Base-by-base conservation (phyloP, 139 green algal species). In the Volvox africanus region DNA sequence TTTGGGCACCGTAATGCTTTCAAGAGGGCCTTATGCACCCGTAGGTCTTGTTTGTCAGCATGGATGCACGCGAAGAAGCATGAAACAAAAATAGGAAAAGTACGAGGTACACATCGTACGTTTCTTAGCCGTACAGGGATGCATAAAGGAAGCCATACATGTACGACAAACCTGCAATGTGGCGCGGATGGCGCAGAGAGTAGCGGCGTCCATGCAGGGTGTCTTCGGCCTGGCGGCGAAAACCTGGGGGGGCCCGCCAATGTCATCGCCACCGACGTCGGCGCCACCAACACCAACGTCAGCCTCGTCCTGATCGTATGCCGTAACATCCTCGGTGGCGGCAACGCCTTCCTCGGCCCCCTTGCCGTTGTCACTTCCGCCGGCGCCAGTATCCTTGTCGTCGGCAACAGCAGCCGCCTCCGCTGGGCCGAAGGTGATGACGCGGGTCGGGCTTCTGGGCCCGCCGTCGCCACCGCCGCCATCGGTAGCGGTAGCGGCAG, bases 121-220 rank as follows among this genome's bases (percentile, higher is more conserved):
- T n/a, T 69, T 26, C 62, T 26, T 69, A 19, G 62, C 19, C 62
- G 62, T 69, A 69, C 62, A 69, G 17, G 19, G 62, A 17, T 26
- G 62, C 62, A 69, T 69, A 69, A 69, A 26, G 65, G 2, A 24
- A 73, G 21, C 21, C 65, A 9, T 16, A 73, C 3, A 73, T 73
- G 65, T 73, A 73, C 65, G 65, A 73, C 65, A 28, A 30, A 86
- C 80, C 80, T 86, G 80, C 26, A 86, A 30, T 14, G 80, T 71
- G 55, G 80, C 80, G 9, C 80, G 80, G 26, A 86, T 86, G 80
- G 80, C 80, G 50, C 50, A 71, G 26, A 86, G 80, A 1, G 80
- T 86, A 1, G 55, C 80, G 1, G 50, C 19, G 80, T 86, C 80
- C 50, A 86, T 17, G 35, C 28, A 84, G 17, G 78, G 80, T 16